These are phyloP conservation scores for Neophaeococcomyces aloes DNA, from an alignment of 2,329 filamentous ascomycete genomes.

Conservation along the genomic window DNA sequence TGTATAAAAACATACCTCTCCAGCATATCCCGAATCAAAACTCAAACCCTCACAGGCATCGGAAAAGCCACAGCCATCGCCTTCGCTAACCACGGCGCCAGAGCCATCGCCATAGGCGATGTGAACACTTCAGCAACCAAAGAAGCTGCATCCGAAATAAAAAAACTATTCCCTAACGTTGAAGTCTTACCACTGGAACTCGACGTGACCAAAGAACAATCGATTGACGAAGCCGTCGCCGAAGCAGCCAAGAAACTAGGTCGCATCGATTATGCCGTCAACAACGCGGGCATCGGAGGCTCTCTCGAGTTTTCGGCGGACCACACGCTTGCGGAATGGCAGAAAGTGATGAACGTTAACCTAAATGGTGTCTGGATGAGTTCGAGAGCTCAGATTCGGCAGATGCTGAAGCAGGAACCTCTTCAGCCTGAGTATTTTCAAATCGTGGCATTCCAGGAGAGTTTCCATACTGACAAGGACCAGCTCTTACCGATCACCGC, in stretches of 20 bases:
- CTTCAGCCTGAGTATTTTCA: neutral
- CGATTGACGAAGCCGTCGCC: conserved; percentile 27
- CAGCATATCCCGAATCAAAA: neutral
- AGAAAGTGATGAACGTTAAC: conserved; percentile 43
- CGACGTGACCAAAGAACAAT: conserved; percentile 32
- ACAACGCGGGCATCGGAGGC: conserved; percentile 45
- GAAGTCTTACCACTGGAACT: conserved; percentile 34
- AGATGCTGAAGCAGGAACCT: conserved; percentile 10
- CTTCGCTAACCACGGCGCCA: conserved; percentile 8
- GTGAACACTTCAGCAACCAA: conserved; percentile 7
- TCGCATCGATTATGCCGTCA: conserved; percentile 46
- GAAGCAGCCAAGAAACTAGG: conserved; percentile 38
- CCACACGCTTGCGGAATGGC: conserved; percentile 39
- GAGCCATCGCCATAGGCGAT: conserved; percentile 8
- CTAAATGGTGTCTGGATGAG: conserved; percentile 49
- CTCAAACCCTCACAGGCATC: conserved; percentile 6
- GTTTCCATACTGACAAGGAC: too few relatives aligned
- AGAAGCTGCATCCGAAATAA: conserved; percentile 8
- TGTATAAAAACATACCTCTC: neutral
- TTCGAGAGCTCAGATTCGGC: conserved; percentile 39
- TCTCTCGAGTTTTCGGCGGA: conserved; percentile 36
- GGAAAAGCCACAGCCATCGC: conserved; percentile 11
- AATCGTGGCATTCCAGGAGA: too few relatives aligned
- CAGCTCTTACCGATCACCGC: conserved; percentile 8
- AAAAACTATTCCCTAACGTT: conserved; percentile 4